Conservation (phyloP, 805 yeast species). For the Kodamaea leandrae region DNA sequence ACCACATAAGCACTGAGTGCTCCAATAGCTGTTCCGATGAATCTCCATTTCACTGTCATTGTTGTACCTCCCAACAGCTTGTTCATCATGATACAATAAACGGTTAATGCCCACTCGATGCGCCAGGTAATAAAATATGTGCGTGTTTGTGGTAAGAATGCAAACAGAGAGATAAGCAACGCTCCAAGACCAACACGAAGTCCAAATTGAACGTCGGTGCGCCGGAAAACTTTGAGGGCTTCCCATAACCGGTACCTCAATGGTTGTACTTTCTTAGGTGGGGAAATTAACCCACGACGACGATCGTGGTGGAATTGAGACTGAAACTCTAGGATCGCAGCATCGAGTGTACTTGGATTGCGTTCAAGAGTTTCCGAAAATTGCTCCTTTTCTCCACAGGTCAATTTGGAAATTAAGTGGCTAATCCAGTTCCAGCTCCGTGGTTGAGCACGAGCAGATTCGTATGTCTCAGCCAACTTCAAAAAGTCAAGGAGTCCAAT, state of each 20-base stretch:
- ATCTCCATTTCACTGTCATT: conserved; percentile 70
- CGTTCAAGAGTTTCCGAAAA: neutral
- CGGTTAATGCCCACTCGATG: conserved; percentile 83
- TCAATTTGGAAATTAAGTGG: neutral
- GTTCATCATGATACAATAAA: conserved; percentile 80
- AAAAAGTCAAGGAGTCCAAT: conserved; percentile 53
- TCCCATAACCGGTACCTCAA: conserved; percentile 43
- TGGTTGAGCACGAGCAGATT: conserved; percentile 18
- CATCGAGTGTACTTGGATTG: conserved; percentile 27
- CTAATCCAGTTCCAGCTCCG: conserved; percentile 49
- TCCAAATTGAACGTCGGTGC: conserved; percentile 75
- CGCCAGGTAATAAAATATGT: conserved; percentile 61
- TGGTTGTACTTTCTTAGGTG: neutral
- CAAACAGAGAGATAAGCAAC: conserved; percentile 59
- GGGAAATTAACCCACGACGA: neutral
- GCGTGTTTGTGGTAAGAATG: conserved; percentile 58
- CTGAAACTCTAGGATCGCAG: conserved; percentile 32
- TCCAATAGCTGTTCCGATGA: conserved; percentile 74
- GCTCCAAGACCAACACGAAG: conserved; percentile 79
- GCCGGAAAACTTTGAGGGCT: conserved; percentile 48
- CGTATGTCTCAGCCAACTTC: conserved; percentile 41
- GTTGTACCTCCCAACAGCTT: conserved; percentile 83
- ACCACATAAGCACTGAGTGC: conserved; percentile 57
- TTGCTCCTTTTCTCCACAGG: neutral
- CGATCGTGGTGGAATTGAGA: conserved; percentile 20